Evolutionary conservation across 768 basidiomycete species (phyloP), one percentile per base, ranked within the genome.

Genomic region (Holtermanniella nyarrowii): DNA sequence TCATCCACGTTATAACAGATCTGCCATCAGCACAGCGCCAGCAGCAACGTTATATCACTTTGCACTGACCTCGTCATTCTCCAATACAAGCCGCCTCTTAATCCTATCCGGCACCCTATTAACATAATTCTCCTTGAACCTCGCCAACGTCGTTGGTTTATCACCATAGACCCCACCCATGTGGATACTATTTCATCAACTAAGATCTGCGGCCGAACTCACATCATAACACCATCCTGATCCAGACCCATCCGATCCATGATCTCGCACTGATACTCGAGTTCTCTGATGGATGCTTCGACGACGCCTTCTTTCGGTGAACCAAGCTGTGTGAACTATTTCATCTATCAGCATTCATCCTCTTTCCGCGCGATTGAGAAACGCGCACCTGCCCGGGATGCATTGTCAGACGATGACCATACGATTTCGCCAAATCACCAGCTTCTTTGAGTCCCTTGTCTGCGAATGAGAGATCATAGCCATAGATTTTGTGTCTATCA

Each of bases 1-100:
- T 95, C 91, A 54, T 87, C 87, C 0, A 85, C 84, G 47, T 80
- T 87, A 70, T 90, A 95, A 63, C 88, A 93, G 58, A 95, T 77
- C 77, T 77, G 39, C 61, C 27, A 26, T 52, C 51, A 59, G 54
- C 26, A 5, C 23, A 16, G n/a, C 0, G 16, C 18, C 25, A 5
- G 49, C n/a, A 14, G 27, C 25, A 25, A 22, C 40, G n/a, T 16
- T n/a, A 48, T n/a, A 40, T 48, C 16, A 23, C n/a, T 18, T n/a
- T n/a, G 26, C 4, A 62, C 73, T 40, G 51, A 85, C 86, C 75
- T 96, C 91, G 58, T 95, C 91, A 54, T 95, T 96, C 72, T 96
- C 91, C n/a, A 90, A 75, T 1, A 88, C 89, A 20, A 91, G 68
- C 42, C 91, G 77, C 13, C 77, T 77, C 54, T 84, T 80, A 52